Percentiles rank a stretch among this genome's conserved stretches.
Conservation (phyloP, 352 stramenopile genomes). For the Pythium dissotocum region DNA sequence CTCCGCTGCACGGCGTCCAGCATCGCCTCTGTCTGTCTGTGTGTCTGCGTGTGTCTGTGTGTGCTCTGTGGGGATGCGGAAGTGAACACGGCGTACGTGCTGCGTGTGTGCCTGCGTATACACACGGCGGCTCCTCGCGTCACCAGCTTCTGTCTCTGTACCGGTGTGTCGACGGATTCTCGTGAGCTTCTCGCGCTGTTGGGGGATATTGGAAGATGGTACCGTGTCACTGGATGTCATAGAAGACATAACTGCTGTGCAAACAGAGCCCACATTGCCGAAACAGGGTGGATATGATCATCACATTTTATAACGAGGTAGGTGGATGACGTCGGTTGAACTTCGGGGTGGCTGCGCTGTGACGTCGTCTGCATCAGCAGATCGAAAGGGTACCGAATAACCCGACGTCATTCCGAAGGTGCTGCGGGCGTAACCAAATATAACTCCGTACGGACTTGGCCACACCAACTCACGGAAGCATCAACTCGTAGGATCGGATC, state of each 20-base stretch:
- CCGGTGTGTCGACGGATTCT: not conserved
- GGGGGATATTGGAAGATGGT: not conserved
- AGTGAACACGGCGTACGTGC: not conserved
- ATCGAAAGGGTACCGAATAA: not conserved
- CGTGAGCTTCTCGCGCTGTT: constrained; percentile 7
- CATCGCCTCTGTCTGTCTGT: constrained; percentile 10
- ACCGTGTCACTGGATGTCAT: constrained; percentile 12
- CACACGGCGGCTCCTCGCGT: not conserved
- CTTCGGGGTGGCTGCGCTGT: not conserved
- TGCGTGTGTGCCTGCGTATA: not conserved
- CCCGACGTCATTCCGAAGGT: not conserved
- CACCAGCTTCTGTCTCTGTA: not conserved
- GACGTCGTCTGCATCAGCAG: constrained; percentile 25
- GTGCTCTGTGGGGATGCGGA: not conserved
- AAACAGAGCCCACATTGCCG: not conserved
- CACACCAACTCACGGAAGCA: no score
- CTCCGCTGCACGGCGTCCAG: constrained; percentile 33
- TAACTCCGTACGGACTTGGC: not conserved
- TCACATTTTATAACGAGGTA: constrained; percentile 6
- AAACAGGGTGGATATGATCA: not conserved
- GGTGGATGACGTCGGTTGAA: constrained; percentile 18
- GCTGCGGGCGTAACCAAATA: not conserved
- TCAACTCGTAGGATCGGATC: no score
- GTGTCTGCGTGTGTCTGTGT: not conserved
- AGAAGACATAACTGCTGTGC: constrained; percentile 7